Evolutionary conservation across 305 asterid species (phyloP).

Genomic region (Fraxinus baroniana): DNA sequence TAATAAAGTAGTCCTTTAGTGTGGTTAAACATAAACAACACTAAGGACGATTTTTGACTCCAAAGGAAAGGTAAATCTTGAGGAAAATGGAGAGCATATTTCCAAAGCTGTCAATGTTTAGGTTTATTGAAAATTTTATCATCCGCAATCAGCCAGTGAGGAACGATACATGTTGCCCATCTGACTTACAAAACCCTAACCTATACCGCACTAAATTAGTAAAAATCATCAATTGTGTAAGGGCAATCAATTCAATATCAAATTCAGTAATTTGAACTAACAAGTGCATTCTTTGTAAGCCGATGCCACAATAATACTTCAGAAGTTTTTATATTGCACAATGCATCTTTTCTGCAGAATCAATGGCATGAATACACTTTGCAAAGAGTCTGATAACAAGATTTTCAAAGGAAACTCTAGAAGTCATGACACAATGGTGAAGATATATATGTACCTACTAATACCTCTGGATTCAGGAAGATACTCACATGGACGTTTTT

Average conservation of each 20-base stretch:
- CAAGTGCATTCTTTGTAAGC: background rate
- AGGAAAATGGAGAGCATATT: background rate
- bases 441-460: background rate
- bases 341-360: background rate
- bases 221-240: background rate
- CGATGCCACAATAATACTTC: background rate
- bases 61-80: background rate
- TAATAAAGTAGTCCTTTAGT: background rate
- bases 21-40: background rate
- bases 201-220: background rate
- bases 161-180: background rate
- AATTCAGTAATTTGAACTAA: background rate
- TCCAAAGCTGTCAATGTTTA: background rate
- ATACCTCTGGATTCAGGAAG: background rate
- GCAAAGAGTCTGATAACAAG: background rate
- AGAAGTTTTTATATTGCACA: background rate
- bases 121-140: background rate
- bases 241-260: background rate
- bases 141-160: background rate
- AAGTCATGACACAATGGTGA: background rate
- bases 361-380: background rate
- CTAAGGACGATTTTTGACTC: background rate
- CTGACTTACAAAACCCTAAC: background rate
- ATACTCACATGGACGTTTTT: slow-evolving; percentile 67
- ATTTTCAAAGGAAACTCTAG: background rate